Base-by-base conservation (phyloP, 148 eudicot species). In the Polygonum aviculare region DNA sequence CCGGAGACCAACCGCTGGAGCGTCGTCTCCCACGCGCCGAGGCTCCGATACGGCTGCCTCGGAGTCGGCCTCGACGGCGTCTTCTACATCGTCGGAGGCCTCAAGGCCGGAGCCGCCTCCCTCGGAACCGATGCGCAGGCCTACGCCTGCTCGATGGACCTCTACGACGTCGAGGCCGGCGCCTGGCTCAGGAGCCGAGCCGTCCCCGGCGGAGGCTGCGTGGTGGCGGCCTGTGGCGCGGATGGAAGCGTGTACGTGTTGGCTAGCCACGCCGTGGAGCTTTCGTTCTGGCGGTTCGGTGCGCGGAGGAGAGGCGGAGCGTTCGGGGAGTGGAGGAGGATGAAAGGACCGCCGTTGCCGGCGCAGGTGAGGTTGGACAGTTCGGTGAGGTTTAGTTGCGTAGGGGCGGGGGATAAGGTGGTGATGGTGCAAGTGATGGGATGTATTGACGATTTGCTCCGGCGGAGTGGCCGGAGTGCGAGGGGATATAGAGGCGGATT, bases 181-280 rank as follows among this genome's bases (percentile, higher is more conserved):
- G 80, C 49, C 57, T 93, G 97, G 97, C 49, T 90, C 45, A 83
- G 91, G 77, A 88, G 89, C 75, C 73, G 93, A 3, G 78, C 80
- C 0, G 88, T 93, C 1, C 98, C 97, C 11, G 93, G 93, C 1
- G 97, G 98, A 1, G 98, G 97, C 4, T 93, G 98, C 70, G 90
- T 91, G 44, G 97, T 91, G 80, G 98, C 93, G 7, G 97, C 98
- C 1, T 90, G 97, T 11, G 87, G 93, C 19, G 86, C 91, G 3
- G 63, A 70, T 16, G 89, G 90, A 0, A 36, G 79, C 55, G 82
- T 91, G 1, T 93, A 90, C 76, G 77, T 91, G 14, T 74, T 93
- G 0, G 79, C 90, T 0, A 93, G 98, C 78, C 97, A 93, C 35
- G 94, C 94, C 2, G 97, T 91, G 5, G 97, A 91, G 84, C 77